Evolutionary conservation across 1,284 basidiomycete genomes (phyloP).

Genomic region (Apiotrichum mycotoxinovorans): DNA sequence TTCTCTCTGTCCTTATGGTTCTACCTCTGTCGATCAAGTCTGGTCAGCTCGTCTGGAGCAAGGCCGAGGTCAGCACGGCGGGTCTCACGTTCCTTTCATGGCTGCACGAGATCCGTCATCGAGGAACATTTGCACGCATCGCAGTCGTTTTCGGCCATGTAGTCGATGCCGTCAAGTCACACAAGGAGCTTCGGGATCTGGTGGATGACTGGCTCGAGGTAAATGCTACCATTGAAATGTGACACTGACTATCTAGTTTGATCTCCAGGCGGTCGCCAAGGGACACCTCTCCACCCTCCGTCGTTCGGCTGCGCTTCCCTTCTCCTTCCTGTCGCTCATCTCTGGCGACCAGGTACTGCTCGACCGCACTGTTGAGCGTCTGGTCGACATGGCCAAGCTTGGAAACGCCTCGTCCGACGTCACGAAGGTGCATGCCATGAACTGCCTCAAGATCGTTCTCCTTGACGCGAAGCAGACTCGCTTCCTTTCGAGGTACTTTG

Average conservation of each 20-base stretch:
- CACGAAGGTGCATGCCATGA: conserved; percentile 49
- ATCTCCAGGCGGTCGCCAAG: conserved; percentile 37
- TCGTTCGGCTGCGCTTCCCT: conserved; percentile 48
- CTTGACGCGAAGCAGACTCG: conserved; percentile 44
- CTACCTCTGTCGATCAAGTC: conserved; percentile 18
- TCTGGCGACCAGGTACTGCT: conserved; percentile 32
- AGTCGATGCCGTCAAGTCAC: conserved; percentile 30
- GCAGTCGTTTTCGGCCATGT: conserved; percentile 37
- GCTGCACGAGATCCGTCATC: conserved; percentile 49
- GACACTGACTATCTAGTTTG: conserved; percentile 18
- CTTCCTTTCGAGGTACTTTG: conserved; percentile 38
- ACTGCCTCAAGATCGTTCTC: conserved; percentile 47
- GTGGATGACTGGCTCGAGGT: conserved; percentile 41
- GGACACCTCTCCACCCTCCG: conserved; percentile 45
- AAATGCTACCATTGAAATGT: conserved; percentile 1
- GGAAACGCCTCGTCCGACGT: conserved; percentile 32
- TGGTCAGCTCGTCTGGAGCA: conserved; percentile 31
- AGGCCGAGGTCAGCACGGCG: conserved; percentile 28
- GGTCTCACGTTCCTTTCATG: conserved; percentile 41
- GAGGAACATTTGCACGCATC: conserved; percentile 48
- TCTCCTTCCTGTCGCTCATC: conserved; percentile 42
- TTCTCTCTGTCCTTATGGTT: conserved; percentile 34
- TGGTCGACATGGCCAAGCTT: conserved; percentile 35
- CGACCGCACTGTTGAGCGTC: conserved; percentile 26
- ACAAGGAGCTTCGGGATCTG: conserved; percentile 18